phyloP scores from a whole-genome alignment of 1,284 basidiomycete species.

The Megacollybia platyphylla region DNA sequence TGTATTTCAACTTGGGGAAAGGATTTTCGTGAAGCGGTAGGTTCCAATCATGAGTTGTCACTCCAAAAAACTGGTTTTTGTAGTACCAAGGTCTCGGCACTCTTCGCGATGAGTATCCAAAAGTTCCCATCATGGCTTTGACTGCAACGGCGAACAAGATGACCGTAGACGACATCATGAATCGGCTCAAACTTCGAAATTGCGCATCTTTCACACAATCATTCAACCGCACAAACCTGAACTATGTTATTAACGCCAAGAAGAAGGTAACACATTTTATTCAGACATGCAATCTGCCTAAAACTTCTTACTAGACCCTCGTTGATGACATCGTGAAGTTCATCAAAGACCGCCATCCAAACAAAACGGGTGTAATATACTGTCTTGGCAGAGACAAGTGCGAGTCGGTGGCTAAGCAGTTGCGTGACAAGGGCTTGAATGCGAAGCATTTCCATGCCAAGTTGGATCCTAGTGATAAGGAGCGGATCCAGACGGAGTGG shows the following conservation, averaged over 20 bases:
- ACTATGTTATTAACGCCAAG: constrained; percentile 70
- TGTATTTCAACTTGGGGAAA: constrained; percentile 83
- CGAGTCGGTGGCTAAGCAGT: constrained; percentile 64
- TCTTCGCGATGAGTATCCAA: constrained; percentile 64
- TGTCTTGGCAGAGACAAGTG: constrained; percentile 63
- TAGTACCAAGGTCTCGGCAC: constrained; percentile 60
- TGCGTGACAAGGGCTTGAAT: constrained; percentile 45
- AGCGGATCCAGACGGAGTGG: constrained; percentile 64
- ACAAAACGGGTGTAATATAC: constrained; percentile 82
- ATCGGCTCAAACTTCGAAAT: constrained; percentile 49
- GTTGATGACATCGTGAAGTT: constrained; percentile 61
- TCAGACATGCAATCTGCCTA: background rate
- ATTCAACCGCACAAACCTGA: constrained; percentile 87
- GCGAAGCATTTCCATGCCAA: constrained; percentile 86
- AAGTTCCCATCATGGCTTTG: constrained; percentile 88
- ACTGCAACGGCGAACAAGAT: constrained; percentile 86
- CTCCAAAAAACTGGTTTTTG: background rate
- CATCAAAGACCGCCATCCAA: constrained; percentile 47
- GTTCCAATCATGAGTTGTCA: constrained; percentile 12
- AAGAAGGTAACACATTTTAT: background rate
- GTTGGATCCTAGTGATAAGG: constrained; percentile 55
- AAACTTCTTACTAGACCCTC: constrained; percentile 23
- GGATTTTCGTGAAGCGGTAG: constrained; percentile 67
- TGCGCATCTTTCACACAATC: constrained; percentile 66
- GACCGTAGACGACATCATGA: constrained; percentile 71